phyloP scores from a whole-genome alignment of 2,329 filamentous ascomycete genomes.

The Penicillium sp. region DNA sequence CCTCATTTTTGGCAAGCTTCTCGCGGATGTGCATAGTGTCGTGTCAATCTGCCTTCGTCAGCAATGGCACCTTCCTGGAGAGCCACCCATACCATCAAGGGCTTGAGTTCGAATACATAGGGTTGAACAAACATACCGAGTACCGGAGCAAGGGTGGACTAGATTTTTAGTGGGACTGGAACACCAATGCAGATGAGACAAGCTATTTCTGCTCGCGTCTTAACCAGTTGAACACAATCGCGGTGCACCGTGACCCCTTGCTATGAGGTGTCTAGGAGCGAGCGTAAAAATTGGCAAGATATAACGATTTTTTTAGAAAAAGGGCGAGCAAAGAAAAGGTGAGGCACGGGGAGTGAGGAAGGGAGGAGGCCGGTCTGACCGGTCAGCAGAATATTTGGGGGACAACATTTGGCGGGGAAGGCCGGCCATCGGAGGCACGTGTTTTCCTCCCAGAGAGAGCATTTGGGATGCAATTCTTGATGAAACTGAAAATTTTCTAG shows the following conservation, averaged over 20 bases:
- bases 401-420: slow-evolving; percentile 21
- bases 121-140: slow-evolving; percentile 2
- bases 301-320: slow-evolving; percentile 1
- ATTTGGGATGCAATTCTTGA: not conserved
- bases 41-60: slow-evolving; percentile 16
- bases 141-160: not conserved
- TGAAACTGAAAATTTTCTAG: too few relatives aligned
- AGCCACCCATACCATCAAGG: not conserved
- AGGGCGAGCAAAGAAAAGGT: slow-evolving; percentile 1
- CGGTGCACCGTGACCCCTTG: slow-evolving; percentile 13
- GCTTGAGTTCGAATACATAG: not conserved
- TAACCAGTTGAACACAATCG: slow-evolving; percentile 2
- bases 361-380: slow-evolving; percentile 12
- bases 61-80: not conserved
- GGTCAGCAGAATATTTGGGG: slow-evolving; percentile 14
- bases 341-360: slow-evolving; percentile 11
- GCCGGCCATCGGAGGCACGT: slow-evolving; percentile 33
- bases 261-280: slow-evolving; percentile 1
- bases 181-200: slow-evolving; percentile 12
- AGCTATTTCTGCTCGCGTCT: slow-evolving; percentile 9
- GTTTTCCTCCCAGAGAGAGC: slow-evolving; percentile 14
- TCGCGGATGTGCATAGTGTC: slow-evolving; percentile 88
- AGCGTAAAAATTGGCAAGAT: slow-evolving; percentile 2
- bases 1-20: slow-evolving; percentile 79
- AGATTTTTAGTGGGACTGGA: slow-evolving; percentile 11